phyloP scores from a whole-genome alignment of 345 rosid species.

The Xanthoceras sorbifolium region DNA sequence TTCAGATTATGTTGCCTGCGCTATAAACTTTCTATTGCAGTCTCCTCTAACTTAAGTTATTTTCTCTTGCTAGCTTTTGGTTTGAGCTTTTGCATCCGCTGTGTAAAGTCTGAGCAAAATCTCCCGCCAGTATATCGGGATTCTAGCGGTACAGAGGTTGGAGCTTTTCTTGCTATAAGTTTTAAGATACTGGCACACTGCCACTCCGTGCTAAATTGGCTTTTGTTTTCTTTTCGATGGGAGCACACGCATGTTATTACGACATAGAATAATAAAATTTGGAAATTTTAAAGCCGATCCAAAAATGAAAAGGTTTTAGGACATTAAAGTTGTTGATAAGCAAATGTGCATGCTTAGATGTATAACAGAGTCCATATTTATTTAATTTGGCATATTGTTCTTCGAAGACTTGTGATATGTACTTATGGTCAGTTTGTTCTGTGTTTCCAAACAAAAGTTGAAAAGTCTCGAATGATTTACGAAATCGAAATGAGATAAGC shows the following conservation, averaged over 20 bases:
- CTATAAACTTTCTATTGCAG: background rate
- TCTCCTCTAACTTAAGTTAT: background rate
- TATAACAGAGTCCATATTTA: background rate
- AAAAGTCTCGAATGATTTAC: too few species aligned
- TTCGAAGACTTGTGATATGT: background rate
- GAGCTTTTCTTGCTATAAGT: background rate
- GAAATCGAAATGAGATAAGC: background rate
- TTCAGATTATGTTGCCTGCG: background rate
- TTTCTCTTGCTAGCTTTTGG: conserved; percentile 17
- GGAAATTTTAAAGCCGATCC: conserved; percentile 19
- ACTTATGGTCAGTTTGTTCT: background rate
- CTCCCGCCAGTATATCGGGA: background rate
- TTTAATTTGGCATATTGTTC: background rate
- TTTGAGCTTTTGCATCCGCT: conserved; percentile 1
- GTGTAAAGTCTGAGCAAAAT: conserved; percentile 20
- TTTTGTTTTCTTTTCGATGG: background rate
- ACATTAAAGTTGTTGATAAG: background rate
- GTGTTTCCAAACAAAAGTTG: too few species aligned
- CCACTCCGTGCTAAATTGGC: conserved; percentile 19
- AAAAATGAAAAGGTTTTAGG: background rate
- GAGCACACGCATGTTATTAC: background rate
- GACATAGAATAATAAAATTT: conserved; percentile 16
- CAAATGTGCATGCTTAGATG: background rate
- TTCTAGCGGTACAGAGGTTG: conserved; percentile 7
- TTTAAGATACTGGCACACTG: background rate